Conservation (phyloP, 495 filamentous ascomycete genomes). For the Penicillium canariense region DNA sequence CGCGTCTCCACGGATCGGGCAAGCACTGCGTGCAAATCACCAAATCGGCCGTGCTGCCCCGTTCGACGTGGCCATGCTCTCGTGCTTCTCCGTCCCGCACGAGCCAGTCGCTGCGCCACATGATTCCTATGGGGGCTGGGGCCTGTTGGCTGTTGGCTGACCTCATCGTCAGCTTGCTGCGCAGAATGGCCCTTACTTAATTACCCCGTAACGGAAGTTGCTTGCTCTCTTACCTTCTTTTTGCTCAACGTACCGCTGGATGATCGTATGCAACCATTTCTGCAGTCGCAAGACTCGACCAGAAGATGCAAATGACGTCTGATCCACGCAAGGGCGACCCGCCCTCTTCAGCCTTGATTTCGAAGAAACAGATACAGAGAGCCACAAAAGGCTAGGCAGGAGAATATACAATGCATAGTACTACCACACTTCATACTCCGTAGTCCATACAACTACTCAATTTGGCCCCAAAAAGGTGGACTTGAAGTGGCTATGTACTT, state of each 20-base stretch:
- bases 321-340: neutral
- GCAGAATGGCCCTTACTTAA: too few species aligned
- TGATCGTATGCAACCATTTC: neutral
- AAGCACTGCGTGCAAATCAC: neutral
- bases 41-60: neutral
- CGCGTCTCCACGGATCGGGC: neutral
- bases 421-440: neutral
- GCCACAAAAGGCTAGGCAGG: neutral
- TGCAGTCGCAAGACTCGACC: neutral
- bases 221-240: neutral
- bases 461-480: neutral
- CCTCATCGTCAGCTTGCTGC: slow-evolving; percentile 3
- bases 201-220: too few species aligned
- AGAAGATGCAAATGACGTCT: neutral
- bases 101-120: slow-evolving; percentile 2
- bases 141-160: neutral
- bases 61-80: neutral
- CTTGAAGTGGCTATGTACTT: neutral
- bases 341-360: neutral
- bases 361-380: neutral
- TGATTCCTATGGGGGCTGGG: neutral
- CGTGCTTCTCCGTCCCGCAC: neutral
- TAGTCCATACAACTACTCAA: neutral
- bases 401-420: neutral
- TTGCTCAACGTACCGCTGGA: neutral